These are phyloP conservation scores for Misopates orontium DNA, from an alignment of 257 asterid genomes.

Conservation along the genomic window DNA sequence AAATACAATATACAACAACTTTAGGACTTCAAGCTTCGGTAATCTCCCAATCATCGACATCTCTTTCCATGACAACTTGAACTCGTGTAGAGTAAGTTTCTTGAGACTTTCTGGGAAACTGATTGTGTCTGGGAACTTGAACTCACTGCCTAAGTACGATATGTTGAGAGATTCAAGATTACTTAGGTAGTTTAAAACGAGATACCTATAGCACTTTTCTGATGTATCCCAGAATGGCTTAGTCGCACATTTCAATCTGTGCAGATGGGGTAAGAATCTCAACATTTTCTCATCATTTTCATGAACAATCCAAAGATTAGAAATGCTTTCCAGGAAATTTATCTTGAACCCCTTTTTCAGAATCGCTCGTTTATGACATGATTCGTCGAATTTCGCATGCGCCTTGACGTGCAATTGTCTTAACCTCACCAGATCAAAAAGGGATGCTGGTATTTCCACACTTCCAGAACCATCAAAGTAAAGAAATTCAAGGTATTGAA, in stretches of 20 bases:
- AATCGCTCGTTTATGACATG: constrained; percentile 6
- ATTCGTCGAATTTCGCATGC: constrained; percentile 20
- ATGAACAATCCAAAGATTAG: background rate
- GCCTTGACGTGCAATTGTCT: constrained; percentile 20
- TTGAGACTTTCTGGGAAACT: background rate
- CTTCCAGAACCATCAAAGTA: background rate
- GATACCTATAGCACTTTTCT: constrained; percentile 13
- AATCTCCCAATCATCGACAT: constrained; percentile 23
- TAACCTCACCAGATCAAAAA: constrained; percentile 11
- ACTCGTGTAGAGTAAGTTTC: constrained; percentile 19
- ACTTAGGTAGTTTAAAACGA: background rate
- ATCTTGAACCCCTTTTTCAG: background rate
- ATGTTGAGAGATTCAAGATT: constrained; percentile 24
- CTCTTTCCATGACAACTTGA: constrained; percentile 19
- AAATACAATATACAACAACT: background rate
- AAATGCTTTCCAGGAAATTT: constrained; percentile 12
- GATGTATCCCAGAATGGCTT: constrained; percentile 17
- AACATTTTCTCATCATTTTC: constrained; percentile 22
- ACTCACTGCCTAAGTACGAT: constrained; percentile 6
- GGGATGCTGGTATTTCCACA: constrained; percentile 11
- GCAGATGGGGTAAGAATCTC: constrained; percentile 11
- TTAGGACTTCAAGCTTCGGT: constrained; percentile 20
- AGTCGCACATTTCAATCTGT: constrained; percentile 25
- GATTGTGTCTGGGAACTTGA: constrained; percentile 12
- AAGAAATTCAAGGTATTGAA: constrained; percentile 21